phyloP scores from a whole-genome alignment of 108 stramenopile species.

The Nannochloropsis gaditana region DNA sequence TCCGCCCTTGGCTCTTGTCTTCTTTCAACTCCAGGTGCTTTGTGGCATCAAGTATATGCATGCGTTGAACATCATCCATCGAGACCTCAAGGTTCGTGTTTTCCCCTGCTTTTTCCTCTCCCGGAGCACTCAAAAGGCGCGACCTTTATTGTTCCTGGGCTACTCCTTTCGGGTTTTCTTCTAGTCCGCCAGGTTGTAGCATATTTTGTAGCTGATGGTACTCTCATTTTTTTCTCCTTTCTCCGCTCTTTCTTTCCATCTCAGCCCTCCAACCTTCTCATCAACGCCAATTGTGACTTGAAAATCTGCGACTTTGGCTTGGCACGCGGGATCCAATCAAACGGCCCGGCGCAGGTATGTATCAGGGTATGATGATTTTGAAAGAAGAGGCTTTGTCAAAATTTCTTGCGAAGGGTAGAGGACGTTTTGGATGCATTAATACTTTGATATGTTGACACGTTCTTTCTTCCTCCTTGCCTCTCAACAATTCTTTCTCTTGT shows the following conservation, averaged over 20 bases:
- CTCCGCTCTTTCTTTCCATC: background rate
- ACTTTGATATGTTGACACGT: too few species aligned
- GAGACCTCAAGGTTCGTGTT: constrained; percentile 41
- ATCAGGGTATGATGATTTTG: background rate
- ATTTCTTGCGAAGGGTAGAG: too few species aligned
- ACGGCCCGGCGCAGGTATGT: background rate
- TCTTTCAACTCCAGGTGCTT: constrained; percentile 32
- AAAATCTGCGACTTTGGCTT: constrained; percentile 63
- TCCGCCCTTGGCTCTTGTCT: background rate
- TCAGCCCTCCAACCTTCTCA: constrained; percentile 49
- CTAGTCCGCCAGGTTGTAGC: too few species aligned
- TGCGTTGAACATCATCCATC: constrained; percentile 51
- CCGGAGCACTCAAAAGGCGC: background rate
- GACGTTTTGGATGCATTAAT: too few species aligned
- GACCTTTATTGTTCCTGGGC: too few species aligned
- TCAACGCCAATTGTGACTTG: constrained; percentile 62
- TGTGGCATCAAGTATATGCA: constrained; percentile 46
- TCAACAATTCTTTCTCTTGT: too few species aligned
- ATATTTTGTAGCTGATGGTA: background rate
- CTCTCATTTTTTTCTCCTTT: background rate
- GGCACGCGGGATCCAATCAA: constrained; percentile 51
- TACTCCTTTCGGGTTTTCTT: too few species aligned
- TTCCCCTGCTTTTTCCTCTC: background rate
- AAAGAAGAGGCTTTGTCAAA: too few species aligned
- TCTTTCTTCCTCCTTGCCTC: too few species aligned